These are phyloP conservation scores for Malassezia japonica DNA, from an alignment of 1,284 basidiomycete genomes.

Conservation along the genomic window DNA sequence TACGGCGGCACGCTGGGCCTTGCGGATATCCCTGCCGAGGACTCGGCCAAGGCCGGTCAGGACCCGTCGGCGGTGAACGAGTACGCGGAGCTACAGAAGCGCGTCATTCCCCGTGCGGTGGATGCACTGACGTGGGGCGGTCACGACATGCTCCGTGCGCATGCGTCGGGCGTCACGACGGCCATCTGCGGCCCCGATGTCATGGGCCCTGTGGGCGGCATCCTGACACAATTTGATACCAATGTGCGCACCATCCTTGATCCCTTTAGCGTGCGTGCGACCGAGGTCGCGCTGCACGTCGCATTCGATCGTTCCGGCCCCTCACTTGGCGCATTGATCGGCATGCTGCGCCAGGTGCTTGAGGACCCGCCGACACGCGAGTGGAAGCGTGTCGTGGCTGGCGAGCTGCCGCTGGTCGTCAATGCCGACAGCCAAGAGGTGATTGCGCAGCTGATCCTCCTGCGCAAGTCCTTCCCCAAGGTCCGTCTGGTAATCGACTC, in stretches of 20 bases:
- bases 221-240: constrained; percentile 24
- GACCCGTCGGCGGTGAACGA: constrained; percentile 1
- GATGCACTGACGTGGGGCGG: constrained; percentile 36
- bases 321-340: constrained; percentile 63
- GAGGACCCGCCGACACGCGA: constrained; percentile 51
- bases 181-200: constrained; percentile 52
- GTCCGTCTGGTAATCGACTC: constrained; percentile 58
- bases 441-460: constrained; percentile 63
- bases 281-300: constrained; percentile 64
- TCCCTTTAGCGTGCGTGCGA: constrained; percentile 58
- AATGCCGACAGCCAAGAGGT: constrained; percentile 63
- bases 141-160: constrained; percentile 44
- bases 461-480: constrained; percentile 64
- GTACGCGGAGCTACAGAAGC: constrained; percentile 9
- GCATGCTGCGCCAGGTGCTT: constrained; percentile 60
- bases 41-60: constrained; percentile 24
- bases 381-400: constrained; percentile 46
- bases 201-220: constrained; percentile 55
- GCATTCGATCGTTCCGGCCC: constrained; percentile 52
- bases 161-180: constrained; percentile 56
- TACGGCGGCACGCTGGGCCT: constrained; percentile 34
- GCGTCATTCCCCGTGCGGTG: constrained; percentile 20
- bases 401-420: constrained; percentile 61
- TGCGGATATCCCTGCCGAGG: constrained; percentile 32
- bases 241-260: constrained; percentile 51